These are phyloP conservation scores for Cercophora sp. DNA, from an alignment of 495 filamentous ascomycete species.

Conservation along the genomic window DNA sequence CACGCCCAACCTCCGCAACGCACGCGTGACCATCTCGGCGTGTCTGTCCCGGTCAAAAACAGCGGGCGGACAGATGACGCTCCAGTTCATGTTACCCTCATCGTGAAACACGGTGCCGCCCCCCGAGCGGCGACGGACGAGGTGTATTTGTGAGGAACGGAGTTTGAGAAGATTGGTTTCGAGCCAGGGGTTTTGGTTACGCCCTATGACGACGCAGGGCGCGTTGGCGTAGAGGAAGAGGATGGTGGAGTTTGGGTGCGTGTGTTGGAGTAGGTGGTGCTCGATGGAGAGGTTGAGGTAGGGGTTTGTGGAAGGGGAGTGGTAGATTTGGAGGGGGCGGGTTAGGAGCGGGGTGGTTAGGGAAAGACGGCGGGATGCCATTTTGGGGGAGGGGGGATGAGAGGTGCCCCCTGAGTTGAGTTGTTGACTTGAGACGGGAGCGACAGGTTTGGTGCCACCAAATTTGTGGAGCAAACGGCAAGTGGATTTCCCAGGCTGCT, in stretches of 20 bases:
- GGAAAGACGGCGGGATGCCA: background rate
- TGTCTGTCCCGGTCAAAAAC: conserved; percentile 80
- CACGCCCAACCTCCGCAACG: conserved; percentile 54
- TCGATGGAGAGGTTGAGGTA: conserved; percentile 94
- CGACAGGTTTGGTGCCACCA: too few species aligned
- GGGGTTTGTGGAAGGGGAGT: conserved; percentile 70
- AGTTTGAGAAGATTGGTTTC: conserved; percentile 73
- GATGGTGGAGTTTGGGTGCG: conserved; percentile 64
- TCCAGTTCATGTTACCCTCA: conserved; percentile 86
- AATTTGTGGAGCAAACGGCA: too few species aligned
- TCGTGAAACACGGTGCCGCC: conserved; percentile 96
- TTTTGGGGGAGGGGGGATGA: too few species aligned
- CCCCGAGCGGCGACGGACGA: conserved; percentile 79
- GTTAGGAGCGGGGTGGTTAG: background rate
- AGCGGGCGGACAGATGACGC: conserved; percentile 73
- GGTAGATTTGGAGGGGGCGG: conserved; percentile 58
- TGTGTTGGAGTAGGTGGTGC: conserved; percentile 75
- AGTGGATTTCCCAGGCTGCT: too few species aligned
- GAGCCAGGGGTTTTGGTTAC: conserved; percentile 96
- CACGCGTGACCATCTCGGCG: conserved; percentile 84
- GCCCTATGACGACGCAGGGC: conserved; percentile 83
- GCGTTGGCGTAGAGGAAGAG: conserved; percentile 85
- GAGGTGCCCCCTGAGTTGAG: too few species aligned
- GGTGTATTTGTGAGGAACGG: conserved; percentile 11
- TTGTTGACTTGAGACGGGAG: too few species aligned